Conservation (phyloP, 176 grass and related monocot genomes). For the Oryza australiensis region DNA sequence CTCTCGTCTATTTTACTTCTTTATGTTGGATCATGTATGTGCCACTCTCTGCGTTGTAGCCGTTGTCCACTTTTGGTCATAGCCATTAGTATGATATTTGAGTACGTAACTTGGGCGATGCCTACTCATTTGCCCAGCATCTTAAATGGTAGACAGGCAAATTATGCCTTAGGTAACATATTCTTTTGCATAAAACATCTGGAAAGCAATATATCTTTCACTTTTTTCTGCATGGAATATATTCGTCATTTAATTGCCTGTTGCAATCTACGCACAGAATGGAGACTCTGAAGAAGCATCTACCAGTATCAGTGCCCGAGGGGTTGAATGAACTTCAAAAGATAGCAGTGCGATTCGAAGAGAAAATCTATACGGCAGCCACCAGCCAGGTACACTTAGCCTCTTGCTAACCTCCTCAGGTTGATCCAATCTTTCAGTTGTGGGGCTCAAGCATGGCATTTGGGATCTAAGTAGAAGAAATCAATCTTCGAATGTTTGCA, state of each 20-base stretch:
- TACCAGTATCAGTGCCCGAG: slow-evolving; percentile 63
- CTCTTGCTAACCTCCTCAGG: not conserved
- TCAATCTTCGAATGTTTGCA: slow-evolving; percentile 9
- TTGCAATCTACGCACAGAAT: slow-evolving; percentile 49
- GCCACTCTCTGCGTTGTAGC: not conserved
- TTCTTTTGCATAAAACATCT: not conserved
- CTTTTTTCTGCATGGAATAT: not conserved
- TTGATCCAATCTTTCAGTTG: not conserved
- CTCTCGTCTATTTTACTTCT: not conserved
- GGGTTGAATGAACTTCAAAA: slow-evolving; percentile 68
- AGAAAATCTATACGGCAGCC: slow-evolving; percentile 66
- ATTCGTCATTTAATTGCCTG: not conserved
- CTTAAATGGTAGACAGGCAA: not conserved
- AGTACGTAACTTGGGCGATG: not conserved
- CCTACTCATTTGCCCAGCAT: not conserved
- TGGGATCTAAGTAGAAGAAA: not conserved
- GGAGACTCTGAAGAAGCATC: slow-evolving; percentile 79
- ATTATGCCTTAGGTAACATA: not conserved
- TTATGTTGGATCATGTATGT: not conserved
- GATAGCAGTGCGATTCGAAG: slow-evolving; percentile 77
- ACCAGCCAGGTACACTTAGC: slow-evolving; percentile 52
- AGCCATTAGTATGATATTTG: not conserved
- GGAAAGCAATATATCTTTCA: not conserved
- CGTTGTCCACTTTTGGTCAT: not conserved
- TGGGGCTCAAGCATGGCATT: not conserved